Evolutionary conservation across 139 green algal species (phyloP), one percentile per base, ranked within the genome.

Genomic region (Volvox reticuliferus): DNA sequence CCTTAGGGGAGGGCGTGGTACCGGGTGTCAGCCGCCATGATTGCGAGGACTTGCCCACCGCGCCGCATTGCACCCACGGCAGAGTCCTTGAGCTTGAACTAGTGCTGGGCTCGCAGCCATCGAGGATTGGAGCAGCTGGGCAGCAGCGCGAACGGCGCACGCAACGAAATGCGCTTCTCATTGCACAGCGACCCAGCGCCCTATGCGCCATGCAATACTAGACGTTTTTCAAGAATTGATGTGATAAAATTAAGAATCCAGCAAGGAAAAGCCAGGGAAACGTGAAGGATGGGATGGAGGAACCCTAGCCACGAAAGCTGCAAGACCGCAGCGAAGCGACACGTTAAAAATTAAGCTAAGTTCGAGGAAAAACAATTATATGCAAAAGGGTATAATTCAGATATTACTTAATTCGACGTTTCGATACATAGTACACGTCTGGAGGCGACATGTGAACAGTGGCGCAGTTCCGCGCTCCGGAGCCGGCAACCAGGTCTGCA

Each of bases 291-390:
- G 22, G 36, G 18, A 65, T 26, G 28, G 78, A 32, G 21, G 6
- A 84, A 44, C 78, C 78, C 78, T 84, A 84, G 78, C 78, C 78
- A 84, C 78, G 21, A 84, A 33, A 79, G 6, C 65, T 67, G 12
- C 71, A 90, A 28, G 87, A 91, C 1, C 44, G 76, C 0, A 30
- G 1, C 44, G 44, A 55, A 55, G 44, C 44, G 44, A 55, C 44
- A 55, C 44, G 44, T 55, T 55, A 55, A 14, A 55, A 14, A 14
- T 14, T 9, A 55, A 9, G 5, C 9, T 9, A 55, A 55, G 44
- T 55, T 55, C 44, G 44, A 55, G 44, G 5, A 9, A 9, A 55
- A 55, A 5, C 5, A 55, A 55, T 55, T 55, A 55, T 9, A 55
- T 55, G 44, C 9, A 55, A 55, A 5, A 9, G 44, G 9, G 44